Percentiles rank a stretch among this genome's conserved stretches.
Evolutionary conservation across 495 filamentous ascomycete species (phyloP).

Genomic region (Margaritispora aquatica): DNA sequence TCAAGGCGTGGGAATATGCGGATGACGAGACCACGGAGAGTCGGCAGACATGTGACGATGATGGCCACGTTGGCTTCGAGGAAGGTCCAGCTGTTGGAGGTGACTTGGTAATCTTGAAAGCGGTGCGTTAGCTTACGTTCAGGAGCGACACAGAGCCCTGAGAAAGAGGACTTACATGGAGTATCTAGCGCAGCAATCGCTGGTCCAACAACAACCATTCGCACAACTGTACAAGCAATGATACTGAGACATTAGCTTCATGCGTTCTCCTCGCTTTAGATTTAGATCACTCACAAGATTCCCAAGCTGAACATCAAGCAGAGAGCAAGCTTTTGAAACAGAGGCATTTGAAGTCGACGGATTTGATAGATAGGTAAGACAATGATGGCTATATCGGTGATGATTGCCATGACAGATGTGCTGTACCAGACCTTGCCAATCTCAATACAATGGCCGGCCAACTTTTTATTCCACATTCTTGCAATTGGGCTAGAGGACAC

Average conservation of each 20-base stretch:
- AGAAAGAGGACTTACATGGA: neutral
- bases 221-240: constrained; percentile 4
- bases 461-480: neutral
- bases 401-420: constrained; percentile 1
- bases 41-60: neutral
- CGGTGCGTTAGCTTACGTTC: too few species aligned
- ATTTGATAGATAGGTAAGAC: constrained; percentile 3
- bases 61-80: constrained; percentile 8
- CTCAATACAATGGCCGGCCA: neutral
- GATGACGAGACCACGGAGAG: neutral
- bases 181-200: constrained; percentile 1
- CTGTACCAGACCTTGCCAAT: constrained; percentile 7
- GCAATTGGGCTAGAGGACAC: neutral
- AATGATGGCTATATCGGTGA: constrained; percentile 2
- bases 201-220: constrained; percentile 4
- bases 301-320: constrained; percentile 8
- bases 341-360: neutral
- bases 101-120: constrained; percentile 4
- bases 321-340: constrained; percentile 2
- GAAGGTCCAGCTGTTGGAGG: constrained; percentile 6
- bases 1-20: neutral
- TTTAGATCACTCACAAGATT: neutral
- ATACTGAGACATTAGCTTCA: neutral
- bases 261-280: neutral
- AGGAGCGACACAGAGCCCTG: neutral